Evolutionary conservation across 345 rosid genomes (phyloP).

Genomic region (Bretschneidera sinensis): DNA sequence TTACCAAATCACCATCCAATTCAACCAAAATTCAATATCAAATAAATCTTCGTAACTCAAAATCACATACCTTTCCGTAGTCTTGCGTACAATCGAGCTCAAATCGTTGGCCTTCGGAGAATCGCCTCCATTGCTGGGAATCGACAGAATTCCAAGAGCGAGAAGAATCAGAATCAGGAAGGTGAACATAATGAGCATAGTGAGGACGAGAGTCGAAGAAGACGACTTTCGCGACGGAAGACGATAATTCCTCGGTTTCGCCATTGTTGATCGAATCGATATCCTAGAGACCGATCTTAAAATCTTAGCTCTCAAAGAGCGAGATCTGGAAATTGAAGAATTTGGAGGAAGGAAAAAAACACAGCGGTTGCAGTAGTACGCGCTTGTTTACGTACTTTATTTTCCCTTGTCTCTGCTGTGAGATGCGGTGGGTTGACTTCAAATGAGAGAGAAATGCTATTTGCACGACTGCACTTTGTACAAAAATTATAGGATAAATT

Average conservation of each 20-base stretch:
- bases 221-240: conserved; percentile 55
- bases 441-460: too few species aligned
- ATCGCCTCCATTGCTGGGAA: conserved; percentile 50
- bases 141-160: conserved; percentile 61
- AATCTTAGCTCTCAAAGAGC: neutral
- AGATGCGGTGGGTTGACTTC: too few species aligned
- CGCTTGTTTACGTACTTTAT: neutral
- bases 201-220: conserved; percentile 45
- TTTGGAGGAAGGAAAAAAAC: neutral
- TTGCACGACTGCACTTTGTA: too few species aligned
- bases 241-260: conserved; percentile 57
- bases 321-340: conserved; percentile 5
- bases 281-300: neutral
- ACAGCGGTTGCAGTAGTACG: neutral
- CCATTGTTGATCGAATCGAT: conserved; percentile 29
- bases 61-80: conserved; percentile 28
- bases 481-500: too few species aligned
- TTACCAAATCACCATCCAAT: conserved; percentile 9
- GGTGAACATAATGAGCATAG: conserved; percentile 51
- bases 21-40: neutral
- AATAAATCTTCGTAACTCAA: neutral
- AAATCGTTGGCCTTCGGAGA: conserved; percentile 66
- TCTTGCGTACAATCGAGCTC: conserved; percentile 54
- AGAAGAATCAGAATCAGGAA: conserved; percentile 67
- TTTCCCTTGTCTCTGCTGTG: neutral